Conservation (phyloP, 345 rosid species). For the Eucalyptus shirleyi region DNA sequence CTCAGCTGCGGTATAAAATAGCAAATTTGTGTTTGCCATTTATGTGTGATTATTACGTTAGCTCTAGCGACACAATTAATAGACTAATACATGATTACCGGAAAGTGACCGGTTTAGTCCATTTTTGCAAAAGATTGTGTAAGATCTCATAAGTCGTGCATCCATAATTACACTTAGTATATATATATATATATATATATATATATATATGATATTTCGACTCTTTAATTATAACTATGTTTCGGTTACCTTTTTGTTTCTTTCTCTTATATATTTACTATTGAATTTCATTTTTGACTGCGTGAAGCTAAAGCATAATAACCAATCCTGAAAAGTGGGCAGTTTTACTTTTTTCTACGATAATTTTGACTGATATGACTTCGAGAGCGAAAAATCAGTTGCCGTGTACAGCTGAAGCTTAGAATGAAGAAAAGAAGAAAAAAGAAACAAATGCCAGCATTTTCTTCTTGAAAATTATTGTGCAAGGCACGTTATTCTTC, state of each 20-base stretch:
- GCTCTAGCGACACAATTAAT: background rate
- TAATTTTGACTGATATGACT: background rate
- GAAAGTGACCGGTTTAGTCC: background rate
- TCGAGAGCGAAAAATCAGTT: background rate
- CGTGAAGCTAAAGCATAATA: background rate
- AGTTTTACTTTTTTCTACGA: background rate
- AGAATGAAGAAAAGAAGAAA: background rate
- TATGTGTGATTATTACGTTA: background rate
- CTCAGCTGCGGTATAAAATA: background rate
- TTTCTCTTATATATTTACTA: background rate
- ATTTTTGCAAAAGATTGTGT: background rate
- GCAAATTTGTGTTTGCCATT: background rate
- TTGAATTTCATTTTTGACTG: background rate
- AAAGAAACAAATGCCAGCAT: background rate
- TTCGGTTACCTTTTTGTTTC: background rate
- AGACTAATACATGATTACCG: background rate
- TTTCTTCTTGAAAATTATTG: background rate
- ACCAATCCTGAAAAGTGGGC: background rate
- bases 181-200: background rate
- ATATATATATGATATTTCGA: background rate
- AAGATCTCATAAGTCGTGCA: background rate
- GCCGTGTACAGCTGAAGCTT: background rate
- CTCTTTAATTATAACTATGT: background rate
- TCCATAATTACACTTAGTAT: background rate
- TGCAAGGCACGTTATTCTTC: background rate